A percentile compares a stretch with the other conserved stretches of the same genome.
These are phyloP conservation scores for Stephania yunnanensis DNA, from an alignment of 164 flowering plant species.

Conservation along the genomic window DNA sequence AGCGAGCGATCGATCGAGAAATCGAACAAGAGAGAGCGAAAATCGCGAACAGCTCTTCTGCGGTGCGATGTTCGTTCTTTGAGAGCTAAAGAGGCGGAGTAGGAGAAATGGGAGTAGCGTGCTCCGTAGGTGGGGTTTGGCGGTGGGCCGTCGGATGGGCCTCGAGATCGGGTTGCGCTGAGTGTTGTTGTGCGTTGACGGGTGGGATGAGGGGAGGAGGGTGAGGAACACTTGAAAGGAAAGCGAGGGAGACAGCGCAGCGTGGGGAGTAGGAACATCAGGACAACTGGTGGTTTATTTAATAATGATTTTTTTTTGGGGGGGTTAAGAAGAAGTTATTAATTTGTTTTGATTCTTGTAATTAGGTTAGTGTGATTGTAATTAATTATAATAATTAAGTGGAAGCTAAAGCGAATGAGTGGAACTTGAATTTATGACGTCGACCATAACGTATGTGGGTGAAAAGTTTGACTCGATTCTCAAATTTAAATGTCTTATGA, in stretches of 20 bases:
- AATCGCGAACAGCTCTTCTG: constrained; percentile 4
- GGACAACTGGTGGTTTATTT: background rate
- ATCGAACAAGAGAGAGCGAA: constrained; percentile 1
- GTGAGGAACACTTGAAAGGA: background rate
- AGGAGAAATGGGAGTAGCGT: background rate
- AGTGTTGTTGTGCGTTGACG: background rate
- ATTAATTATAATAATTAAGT: too few relatives aligned
- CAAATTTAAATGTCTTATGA: too few relatives aligned
- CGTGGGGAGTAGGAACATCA: background rate
- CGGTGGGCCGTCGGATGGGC: background rate
- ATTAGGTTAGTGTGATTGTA: too few relatives aligned
- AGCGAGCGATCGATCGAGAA: background rate
- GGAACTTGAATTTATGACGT: too few relatives aligned
- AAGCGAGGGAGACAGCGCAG: constrained; percentile 3
- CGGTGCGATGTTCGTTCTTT: background rate
- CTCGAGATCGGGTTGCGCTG: background rate
- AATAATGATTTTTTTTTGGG: too few relatives aligned
- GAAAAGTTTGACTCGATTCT: too few relatives aligned
- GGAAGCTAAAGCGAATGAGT: too few relatives aligned
- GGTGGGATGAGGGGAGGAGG: background rate
- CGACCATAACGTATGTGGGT: too few relatives aligned
- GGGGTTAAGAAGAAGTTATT: too few relatives aligned
- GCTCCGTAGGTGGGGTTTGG: background rate
- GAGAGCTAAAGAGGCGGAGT: background rate
- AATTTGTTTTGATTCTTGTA: too few relatives aligned